These are phyloP conservation scores for Tripterygium wilfordii DNA, from an alignment of 177 flowering plant species.

Conservation along the genomic window DNA sequence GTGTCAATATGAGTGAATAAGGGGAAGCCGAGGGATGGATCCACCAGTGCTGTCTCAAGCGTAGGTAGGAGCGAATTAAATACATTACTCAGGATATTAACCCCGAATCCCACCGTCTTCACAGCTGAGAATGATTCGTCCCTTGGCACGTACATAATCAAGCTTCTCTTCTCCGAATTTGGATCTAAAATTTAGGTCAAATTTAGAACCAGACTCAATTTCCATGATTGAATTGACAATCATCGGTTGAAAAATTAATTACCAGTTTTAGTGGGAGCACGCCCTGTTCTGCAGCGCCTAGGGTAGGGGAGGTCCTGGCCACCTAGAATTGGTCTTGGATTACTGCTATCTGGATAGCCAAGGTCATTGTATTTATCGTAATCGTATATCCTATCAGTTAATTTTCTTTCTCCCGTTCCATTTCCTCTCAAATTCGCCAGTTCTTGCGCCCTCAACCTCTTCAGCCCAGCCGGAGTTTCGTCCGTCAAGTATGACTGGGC, in stretches of 20 bases:
- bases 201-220: too few relatives aligned
- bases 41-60: conserved; percentile 10
- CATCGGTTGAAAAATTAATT: not conserved
- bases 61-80: conserved; percentile 16
- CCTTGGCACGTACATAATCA: conserved; percentile 22
- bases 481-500: conserved; percentile 39
- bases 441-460: conserved; percentile 33
- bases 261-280: conserved; percentile 33
- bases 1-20: conserved; percentile 23
- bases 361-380: conserved; percentile 64
- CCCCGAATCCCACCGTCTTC: conserved; percentile 21
- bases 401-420: conserved; percentile 45
- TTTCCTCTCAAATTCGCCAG: conserved; percentile 36
- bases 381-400: conserved; percentile 49
- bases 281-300: conserved; percentile 57
- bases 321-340: conserved; percentile 55
- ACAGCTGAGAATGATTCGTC: conserved; percentile 37
- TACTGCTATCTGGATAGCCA: conserved; percentile 39
- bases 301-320: conserved; percentile 55
- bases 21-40: conserved; percentile 14
- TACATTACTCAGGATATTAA: conserved; percentile 13
- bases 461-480: conserved; percentile 47
- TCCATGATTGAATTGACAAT: too few relatives aligned
- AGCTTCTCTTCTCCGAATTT: not conserved
- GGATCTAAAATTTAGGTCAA: not conserved